Conservation (phyloP, 2,329 filamentous ascomycete species). For the Zalaria obscura region DNA sequence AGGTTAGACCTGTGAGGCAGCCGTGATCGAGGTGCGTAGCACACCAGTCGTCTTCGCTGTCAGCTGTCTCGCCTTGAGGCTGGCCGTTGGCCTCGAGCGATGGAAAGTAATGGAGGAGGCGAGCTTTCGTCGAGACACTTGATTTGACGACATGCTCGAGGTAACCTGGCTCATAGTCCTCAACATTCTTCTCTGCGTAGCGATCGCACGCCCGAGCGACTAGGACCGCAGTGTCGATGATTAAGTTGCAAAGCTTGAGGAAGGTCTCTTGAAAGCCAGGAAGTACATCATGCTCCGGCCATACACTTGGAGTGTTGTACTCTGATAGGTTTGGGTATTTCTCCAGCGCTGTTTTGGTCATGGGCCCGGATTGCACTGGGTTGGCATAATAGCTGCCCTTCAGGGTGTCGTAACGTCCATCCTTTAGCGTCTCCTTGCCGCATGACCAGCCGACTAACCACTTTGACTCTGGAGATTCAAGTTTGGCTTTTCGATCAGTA, state of each 20-base stretch:
- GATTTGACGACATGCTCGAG: conserved; percentile 75
- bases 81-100: conserved; percentile 11
- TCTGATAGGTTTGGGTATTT: conserved; percentile 61
- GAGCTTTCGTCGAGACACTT: conserved; percentile 79
- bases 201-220: conserved; percentile 84
- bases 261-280: conserved; percentile 63
- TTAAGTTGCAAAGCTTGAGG: conserved; percentile 62
- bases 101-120: conserved; percentile 88
- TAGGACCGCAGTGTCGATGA: conserved; percentile 79
- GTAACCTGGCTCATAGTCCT: conserved; percentile 62
- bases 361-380: conserved; percentile 39
- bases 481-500: conserved; percentile 17
- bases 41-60: conserved; percentile 69
- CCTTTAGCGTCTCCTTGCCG: conserved; percentile 68
- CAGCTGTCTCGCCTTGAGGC: conserved; percentile 24
- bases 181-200: conserved; percentile 67
- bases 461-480: conserved; percentile 38
- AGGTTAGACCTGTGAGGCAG: conserved; percentile 85
- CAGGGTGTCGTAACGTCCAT: conserved; percentile 62
- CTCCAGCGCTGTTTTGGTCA: conserved; percentile 42
- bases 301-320: conserved; percentile 81
- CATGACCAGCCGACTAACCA: conserved; percentile 62
- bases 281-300: conserved; percentile 56
- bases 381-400: conserved; percentile 81
- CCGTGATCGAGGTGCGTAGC: conserved; percentile 83